Conservation (phyloP, 2,329 filamentous ascomycete genomes). For the Cryphonectria naterciae region DNA sequence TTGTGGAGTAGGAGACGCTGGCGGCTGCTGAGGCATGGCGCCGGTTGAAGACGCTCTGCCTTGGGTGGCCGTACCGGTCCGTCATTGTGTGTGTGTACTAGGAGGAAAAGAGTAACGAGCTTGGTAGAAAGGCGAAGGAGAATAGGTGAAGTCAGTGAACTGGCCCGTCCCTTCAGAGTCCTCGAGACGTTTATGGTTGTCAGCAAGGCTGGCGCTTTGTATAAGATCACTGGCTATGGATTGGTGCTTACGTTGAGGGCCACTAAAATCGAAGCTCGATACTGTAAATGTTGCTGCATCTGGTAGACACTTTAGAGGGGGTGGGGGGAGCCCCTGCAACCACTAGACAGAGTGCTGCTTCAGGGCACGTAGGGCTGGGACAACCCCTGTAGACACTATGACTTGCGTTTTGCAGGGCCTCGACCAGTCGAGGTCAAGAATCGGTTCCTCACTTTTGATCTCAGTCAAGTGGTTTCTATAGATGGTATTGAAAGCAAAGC, state of each 20-base stretch:
- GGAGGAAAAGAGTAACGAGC: neutral
- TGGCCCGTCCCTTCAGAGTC: neutral
- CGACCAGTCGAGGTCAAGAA: neutral
- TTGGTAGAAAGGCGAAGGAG: neutral
- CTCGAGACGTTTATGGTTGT: neutral
- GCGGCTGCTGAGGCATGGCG: constrained; percentile 28
- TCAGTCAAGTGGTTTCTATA: neutral
- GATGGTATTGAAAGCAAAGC: neutral
- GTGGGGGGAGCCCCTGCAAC: neutral
- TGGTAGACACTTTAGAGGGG: neutral
- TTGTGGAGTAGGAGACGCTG: constrained; percentile 28
- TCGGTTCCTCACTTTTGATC: neutral
- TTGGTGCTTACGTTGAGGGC: neutral
- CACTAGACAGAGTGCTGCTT: neutral
- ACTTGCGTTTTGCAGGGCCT: too few species aligned
- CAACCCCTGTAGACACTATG: neutral
- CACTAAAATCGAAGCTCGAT: neutral
- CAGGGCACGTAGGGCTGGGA: neutral
- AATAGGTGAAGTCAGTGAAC: too few species aligned
- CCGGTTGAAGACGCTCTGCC: constrained; percentile 28
- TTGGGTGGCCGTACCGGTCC: constrained; percentile 32
- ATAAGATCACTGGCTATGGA: neutral
- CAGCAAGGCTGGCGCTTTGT: neutral
- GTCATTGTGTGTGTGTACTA: constrained; percentile 29
- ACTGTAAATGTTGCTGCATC: neutral